These are phyloP conservation scores for Durio zibethinus DNA, from an alignment of 345 rosid genomes.

Conservation along the genomic window DNA sequence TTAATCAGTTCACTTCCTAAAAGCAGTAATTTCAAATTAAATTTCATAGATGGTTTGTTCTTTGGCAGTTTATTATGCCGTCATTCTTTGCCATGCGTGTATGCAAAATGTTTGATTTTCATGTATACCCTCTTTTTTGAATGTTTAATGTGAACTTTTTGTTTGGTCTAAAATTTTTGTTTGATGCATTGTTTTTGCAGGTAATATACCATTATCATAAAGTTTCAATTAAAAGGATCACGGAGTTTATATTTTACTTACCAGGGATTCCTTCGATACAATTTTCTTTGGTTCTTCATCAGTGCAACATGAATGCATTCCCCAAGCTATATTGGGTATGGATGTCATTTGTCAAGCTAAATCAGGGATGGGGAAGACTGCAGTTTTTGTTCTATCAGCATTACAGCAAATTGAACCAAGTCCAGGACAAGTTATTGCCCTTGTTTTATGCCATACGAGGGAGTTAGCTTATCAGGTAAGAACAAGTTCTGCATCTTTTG, in stretches of 20 bases:
- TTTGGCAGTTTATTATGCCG: neutral
- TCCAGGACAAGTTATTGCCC: conserved; percentile 91
- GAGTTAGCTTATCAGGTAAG: conserved; percentile 95
- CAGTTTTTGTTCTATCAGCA: conserved; percentile 86
- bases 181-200: conserved; percentile 28
- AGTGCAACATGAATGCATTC: conserved; percentile 99
- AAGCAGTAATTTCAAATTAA: neutral
- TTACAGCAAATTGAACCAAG: conserved; percentile 91
- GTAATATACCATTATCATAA: conserved; percentile 53
- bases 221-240: conserved; percentile 60
- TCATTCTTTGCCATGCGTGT: neutral
- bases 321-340: conserved; percentile 98
- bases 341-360: conserved; percentile 99
- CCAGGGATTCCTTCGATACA: conserved; percentile 62
- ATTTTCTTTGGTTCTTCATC: conserved; percentile 82
- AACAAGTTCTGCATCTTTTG: neutral
- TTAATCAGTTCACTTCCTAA: neutral
- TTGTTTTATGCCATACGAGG: conserved; percentile 90
- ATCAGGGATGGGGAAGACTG: conserved; percentile 99
- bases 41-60: neutral
- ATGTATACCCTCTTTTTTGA: neutral
- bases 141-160: neutral
- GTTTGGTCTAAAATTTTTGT: neutral
- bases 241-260: conserved; percentile 73
- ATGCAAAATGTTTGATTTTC: neutral